Evolutionary conservation across 345 rosid species (phyloP).

Genomic region (Moricandia arvensis): DNA sequence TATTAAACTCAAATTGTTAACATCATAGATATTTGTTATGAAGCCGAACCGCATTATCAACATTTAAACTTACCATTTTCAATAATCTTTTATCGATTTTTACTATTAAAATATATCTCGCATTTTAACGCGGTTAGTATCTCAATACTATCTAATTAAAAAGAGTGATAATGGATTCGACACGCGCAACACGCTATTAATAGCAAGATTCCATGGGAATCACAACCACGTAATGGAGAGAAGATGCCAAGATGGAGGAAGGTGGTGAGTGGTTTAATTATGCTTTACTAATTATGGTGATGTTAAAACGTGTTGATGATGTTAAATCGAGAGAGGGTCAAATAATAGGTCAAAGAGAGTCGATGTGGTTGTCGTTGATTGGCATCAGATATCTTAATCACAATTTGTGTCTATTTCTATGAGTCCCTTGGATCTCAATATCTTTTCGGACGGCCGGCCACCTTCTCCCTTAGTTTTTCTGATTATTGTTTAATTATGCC

Average conservation of each 20-base stretch:
- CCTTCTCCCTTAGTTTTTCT: background rate
- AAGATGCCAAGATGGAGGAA: background rate
- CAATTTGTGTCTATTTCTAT: slow-evolving; percentile 20
- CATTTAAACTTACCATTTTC: no score
- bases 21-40: no score
- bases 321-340: slow-evolving; percentile 2
- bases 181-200: slow-evolving; percentile 5
- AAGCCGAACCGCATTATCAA: no score
- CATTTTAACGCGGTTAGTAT: no score
- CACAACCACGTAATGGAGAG: background rate
- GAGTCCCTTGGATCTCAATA: slow-evolving; percentile 14
- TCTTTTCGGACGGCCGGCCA: slow-evolving; percentile 29
- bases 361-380: slow-evolving; percentile 26
- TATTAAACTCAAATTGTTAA: no score
- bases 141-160: background rate
- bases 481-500: background rate
- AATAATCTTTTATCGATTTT: no score
- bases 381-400: slow-evolving; percentile 24
- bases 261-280: slow-evolving; percentile 9
- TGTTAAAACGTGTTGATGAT: slow-evolving; percentile 1
- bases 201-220: background rate
- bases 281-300: background rate
- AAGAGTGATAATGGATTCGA: background rate
- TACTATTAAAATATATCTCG: no score
- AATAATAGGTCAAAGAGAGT: slow-evolving; percentile 13